These are phyloP conservation scores for Chalaropsis ovoidea DNA, from an alignment of 2,329 filamentous ascomycete genomes.

Conservation along the genomic window DNA sequence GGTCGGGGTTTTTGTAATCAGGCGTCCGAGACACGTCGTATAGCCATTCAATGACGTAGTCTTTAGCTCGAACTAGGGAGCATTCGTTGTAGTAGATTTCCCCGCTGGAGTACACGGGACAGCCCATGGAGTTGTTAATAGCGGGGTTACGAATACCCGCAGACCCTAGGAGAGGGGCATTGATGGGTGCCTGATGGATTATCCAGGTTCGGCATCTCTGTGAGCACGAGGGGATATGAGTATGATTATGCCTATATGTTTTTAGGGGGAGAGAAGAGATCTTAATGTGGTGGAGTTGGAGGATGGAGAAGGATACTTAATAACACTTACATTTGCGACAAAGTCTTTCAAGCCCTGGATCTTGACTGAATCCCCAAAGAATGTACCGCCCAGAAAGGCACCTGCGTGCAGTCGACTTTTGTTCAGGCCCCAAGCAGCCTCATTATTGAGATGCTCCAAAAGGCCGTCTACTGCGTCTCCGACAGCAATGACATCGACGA, in stretches of 20 bases:
- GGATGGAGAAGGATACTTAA: not conserved
- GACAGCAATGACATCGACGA: conserved; percentile 61
- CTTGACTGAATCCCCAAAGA: conserved; percentile 34
- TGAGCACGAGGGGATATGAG: conserved; percentile 22
- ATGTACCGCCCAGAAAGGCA: conserved; percentile 42
- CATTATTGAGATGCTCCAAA: conserved; percentile 48
- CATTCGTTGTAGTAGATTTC: conserved; percentile 49
- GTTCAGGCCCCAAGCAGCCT: conserved; percentile 42
- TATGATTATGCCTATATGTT: conserved; percentile 27
- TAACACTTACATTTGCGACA: conserved; percentile 39
- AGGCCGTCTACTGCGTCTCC: conserved; percentile 51
- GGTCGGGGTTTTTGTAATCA: conserved; percentile 36
- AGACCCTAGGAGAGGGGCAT: conserved; percentile 45
- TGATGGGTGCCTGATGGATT: conserved; percentile 42
- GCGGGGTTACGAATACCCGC: conserved; percentile 38
- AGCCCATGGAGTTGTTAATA: conserved; percentile 43
- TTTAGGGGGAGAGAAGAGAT: not conserved
- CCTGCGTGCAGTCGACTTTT: conserved; percentile 39
- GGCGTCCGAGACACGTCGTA: conserved; percentile 41
- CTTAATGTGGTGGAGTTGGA: not conserved
- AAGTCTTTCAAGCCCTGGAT: conserved; percentile 41
- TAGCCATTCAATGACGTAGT: conserved; percentile 51
- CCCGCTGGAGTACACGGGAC: conserved; percentile 60
- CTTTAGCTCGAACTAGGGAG: conserved; percentile 48
- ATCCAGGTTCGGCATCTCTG: conserved; percentile 54